Base-by-base conservation (phyloP, 2,329 filamentous ascomycete species). In the Monilinia aucupariae region DNA sequence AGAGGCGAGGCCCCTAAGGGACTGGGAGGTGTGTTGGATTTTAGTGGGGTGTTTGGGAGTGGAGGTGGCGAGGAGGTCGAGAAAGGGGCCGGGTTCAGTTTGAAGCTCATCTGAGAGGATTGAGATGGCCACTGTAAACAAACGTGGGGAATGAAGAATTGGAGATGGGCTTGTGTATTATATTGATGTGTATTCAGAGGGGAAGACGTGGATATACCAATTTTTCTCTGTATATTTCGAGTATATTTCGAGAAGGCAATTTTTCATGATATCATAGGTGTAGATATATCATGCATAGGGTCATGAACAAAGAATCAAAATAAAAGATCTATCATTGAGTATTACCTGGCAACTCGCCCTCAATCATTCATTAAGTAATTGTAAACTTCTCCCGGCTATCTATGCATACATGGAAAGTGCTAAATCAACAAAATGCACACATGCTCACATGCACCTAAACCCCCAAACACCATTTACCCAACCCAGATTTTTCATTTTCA, bases 21-120 rank as follows among this genome's bases (percentile, higher is more conserved):
- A 10, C 17, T 59, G 30, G 52, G 60, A 2, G 52, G 52, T 30
- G 60, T 79, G 2, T 78, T 82, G 13, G 89, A 92, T 74, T 86
- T 91, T 70, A 86, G 83, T 61, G 83, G 86, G 67, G 87, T 92
- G 47, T 91, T 92, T 74, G 82, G 85, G 12, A 83, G 84, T 74
- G 82, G 85, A 13, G 83, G 85, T 2, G 80, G 86, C 41, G 82
- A 87, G 60, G 82, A 79, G 67, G 86, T 88, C 71, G 85, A 87
- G 72, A 79, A 79, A 59, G 86, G 87, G 4, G 87, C 84, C 41
- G 85, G 86, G 10, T 89, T 85, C 76, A 82, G 80, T 15, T 75
- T 92, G 66, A 83, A 88, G 48, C 82, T 92, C 78, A 80, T 84
- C 4, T 75, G 51, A 66, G 58, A 55, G n/a, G 27, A 30, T 25